Percentiles rank a stretch among this genome's conserved stretches.
These are phyloP conservation scores for Emergomyces africanus DNA, from an alignment of 2,329 filamentous ascomycete genomes.

Conservation along the genomic window DNA sequence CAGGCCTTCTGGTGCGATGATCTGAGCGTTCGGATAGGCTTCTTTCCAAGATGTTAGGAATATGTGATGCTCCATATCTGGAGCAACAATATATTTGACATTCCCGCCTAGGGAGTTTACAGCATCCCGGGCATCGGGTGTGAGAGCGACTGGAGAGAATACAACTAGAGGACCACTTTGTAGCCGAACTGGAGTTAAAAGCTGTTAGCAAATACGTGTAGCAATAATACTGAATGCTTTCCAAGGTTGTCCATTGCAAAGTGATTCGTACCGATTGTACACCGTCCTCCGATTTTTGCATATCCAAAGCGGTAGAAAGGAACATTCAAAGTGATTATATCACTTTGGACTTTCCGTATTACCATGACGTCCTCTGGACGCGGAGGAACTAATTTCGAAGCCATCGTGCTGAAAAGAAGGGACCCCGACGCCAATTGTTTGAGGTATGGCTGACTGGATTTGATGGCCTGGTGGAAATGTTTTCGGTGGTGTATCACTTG, in stretches of 20 bases:
- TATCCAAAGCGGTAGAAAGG: constrained; percentile 73
- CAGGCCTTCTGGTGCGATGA: constrained; percentile 73
- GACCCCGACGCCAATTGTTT: constrained; percentile 9
- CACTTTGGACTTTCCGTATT: constrained; percentile 62
- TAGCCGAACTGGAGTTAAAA: constrained; percentile 54
- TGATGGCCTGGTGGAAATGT: neutral
- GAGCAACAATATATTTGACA: constrained; percentile 73
- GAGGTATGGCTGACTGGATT: neutral
- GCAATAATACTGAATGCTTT: neutral
- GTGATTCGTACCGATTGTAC: constrained; percentile 56
- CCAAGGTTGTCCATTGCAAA: neutral
- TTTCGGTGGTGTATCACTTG: neutral
- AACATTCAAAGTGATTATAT: constrained; percentile 46
- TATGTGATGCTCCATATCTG: constrained; percentile 90
- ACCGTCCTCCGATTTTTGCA: constrained; percentile 74
- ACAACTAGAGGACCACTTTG: constrained; percentile 66
- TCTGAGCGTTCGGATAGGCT: constrained; percentile 62
- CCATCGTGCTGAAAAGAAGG: constrained; percentile 34
- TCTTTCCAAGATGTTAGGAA: constrained; percentile 75
- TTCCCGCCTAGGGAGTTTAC: constrained; percentile 51
- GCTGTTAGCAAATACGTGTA: constrained; percentile 2
- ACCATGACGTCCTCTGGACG: constrained; percentile 80
- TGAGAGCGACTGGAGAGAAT: constrained; percentile 84
- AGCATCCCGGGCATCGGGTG: constrained; percentile 54
- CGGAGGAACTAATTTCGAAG: constrained; percentile 50